Conservation (phyloP, 768 basidiomycete genomes). For the Leucosporidium scottii region DNA sequence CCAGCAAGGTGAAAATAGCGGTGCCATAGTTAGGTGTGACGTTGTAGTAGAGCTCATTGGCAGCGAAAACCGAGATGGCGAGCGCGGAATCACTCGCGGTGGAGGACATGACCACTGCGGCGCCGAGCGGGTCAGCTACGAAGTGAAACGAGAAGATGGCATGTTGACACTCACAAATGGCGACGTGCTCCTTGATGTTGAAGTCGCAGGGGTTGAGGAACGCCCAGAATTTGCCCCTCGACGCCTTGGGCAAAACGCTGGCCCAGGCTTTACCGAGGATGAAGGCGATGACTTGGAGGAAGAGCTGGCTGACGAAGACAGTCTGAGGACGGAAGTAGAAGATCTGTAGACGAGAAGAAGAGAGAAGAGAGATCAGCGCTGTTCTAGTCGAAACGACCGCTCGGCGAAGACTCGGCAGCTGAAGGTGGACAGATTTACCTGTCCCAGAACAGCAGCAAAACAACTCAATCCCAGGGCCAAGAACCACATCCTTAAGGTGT, state of each 20-base stretch:
- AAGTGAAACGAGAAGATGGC: not conserved
- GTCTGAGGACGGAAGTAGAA: conserved; percentile 47
- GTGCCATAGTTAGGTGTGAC: conserved; percentile 39
- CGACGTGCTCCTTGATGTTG: conserved; percentile 38
- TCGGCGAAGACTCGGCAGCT: too few species aligned
- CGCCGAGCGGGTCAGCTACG: not conserved
- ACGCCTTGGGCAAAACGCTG: conserved; percentile 26
- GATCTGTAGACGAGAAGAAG: conserved; percentile 40
- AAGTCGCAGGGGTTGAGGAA: conserved; percentile 41
- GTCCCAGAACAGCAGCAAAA: conserved; percentile 38
- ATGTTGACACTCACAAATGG: conserved; percentile 1
- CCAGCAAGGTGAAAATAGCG: conserved; percentile 40
- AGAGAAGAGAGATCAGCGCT: not conserved
- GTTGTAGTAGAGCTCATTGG: conserved; percentile 33
- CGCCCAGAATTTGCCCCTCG: conserved; percentile 34
- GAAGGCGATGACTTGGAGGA: conserved; percentile 41
- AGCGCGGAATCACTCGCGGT: conserved; percentile 23
- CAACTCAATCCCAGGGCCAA: conserved; percentile 37
- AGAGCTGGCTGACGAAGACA: conserved; percentile 38
- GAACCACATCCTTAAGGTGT: conserved; percentile 38
- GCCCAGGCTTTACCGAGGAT: conserved; percentile 34
- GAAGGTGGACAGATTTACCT: not conserved
- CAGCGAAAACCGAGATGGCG: conserved; percentile 33
- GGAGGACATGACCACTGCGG: conserved; percentile 13
- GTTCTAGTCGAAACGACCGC: not conserved